These are phyloP conservation scores for Triadica sebifera DNA, from an alignment of 345 rosid genomes.

Conservation along the genomic window DNA sequence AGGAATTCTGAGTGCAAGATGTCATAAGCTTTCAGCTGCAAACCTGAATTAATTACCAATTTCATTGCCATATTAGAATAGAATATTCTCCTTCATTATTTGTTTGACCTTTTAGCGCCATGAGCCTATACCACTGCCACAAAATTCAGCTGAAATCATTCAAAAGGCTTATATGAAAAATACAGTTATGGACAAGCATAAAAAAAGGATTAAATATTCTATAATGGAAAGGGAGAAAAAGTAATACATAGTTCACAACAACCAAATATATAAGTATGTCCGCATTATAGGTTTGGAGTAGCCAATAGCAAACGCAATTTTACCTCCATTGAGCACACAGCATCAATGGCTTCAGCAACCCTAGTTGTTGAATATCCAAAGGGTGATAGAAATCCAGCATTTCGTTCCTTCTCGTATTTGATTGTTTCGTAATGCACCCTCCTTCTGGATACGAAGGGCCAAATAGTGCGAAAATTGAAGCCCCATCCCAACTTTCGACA, in stretches of 20 bases:
- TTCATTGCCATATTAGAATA: slow-evolving; percentile 78
- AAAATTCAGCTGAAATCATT: slow-evolving; percentile 24
- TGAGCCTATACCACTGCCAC: slow-evolving; percentile 77
- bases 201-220: neutral
- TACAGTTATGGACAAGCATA: neutral
- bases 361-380: slow-evolving; percentile 78
- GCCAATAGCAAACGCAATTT: slow-evolving; percentile 2
- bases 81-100: slow-evolving; percentile 28
- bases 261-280: neutral
- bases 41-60: slow-evolving; percentile 80
- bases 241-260: neutral
- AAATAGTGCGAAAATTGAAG: slow-evolving; percentile 72
- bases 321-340: slow-evolving; percentile 89
- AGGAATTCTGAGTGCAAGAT: slow-evolving; percentile 9
- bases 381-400: slow-evolving; percentile 80
- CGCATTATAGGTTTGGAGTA: neutral
- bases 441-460: slow-evolving; percentile 80
- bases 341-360: slow-evolving; percentile 62
- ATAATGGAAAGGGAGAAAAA: too few species aligned
- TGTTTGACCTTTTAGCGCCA: slow-evolving; percentile 52
- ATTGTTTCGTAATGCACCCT: slow-evolving; percentile 67
- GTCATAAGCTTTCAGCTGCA: slow-evolving; percentile 12
- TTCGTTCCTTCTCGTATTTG: slow-evolving; percentile 76
- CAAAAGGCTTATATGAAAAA: slow-evolving; percentile 4
- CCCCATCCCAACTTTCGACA: slow-evolving; percentile 69